phyloP scores from a whole-genome alignment of 2,329 filamentous ascomycete genomes.

The Alternaria consortialis region DNA sequence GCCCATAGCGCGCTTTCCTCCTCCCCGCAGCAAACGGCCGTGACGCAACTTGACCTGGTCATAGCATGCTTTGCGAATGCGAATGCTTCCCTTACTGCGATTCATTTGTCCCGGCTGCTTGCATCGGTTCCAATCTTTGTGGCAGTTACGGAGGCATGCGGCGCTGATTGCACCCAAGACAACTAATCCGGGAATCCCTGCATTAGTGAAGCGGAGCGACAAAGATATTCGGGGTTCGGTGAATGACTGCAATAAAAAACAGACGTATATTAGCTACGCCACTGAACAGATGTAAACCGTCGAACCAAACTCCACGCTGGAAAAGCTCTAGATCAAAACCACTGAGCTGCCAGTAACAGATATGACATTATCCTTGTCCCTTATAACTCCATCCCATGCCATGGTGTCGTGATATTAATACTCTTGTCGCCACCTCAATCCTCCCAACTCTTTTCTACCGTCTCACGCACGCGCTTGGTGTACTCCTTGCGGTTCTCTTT shows the following conservation, averaged over 20 bases:
- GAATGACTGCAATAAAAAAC: not conserved
- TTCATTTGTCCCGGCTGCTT: not conserved
- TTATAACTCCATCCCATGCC: constrained; percentile 33
- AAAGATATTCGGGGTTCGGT: constrained; percentile 1
- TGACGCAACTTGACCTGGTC: constrained; percentile 21
- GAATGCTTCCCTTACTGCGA: not conserved
- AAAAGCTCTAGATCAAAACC: constrained; percentile 23
- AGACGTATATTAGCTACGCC: constrained; percentile 16
- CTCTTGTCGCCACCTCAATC: constrained; percentile 62
- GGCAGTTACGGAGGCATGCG: not conserved
- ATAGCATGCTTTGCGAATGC: not conserved
- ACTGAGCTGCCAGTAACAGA: constrained; percentile 12
- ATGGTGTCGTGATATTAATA: constrained; percentile 20
- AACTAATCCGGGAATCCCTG: constrained; percentile 1
- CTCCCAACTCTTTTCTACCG: constrained; percentile 99
- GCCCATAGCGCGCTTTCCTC: constrained; percentile 34
- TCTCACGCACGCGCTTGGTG: constrained; percentile 91
- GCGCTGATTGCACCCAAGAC: not conserved
- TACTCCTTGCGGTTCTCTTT: constrained; percentile 98
- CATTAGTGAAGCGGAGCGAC: constrained; percentile 1
- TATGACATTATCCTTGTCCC: constrained; percentile 21
- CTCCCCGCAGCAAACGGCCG: constrained; percentile 24
- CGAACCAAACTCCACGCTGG: constrained; percentile 38
- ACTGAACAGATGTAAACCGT: constrained; percentile 15
- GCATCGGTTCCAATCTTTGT: not conserved